Base-by-base conservation (phyloP, 2,329 filamentous ascomycete genomes). In the Scytalidium lignicola region DNA sequence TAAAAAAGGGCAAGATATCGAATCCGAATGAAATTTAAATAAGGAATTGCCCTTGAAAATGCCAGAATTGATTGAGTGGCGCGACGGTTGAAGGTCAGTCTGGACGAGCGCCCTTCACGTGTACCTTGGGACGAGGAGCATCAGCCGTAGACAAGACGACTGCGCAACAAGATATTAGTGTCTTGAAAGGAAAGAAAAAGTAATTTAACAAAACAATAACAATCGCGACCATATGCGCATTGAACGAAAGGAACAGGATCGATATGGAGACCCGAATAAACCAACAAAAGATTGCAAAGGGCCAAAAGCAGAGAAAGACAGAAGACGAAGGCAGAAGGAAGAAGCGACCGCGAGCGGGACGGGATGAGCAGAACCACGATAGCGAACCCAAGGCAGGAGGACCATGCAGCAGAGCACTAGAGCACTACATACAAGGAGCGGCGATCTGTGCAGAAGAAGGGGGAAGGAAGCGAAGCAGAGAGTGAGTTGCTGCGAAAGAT, bases 331-430 rank as follows among this genome's bases (percentile, higher is more conserved):
- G n/a, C 12, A 13, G 32, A 37, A 37, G 32, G n/a, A 55, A 55
- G 43, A 26, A 44, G 40, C n/a, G n/a, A n/a, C 52, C 26, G 41
- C 47, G 41, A 22, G 41, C 37, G 45, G 29, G 42, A 40, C 18
- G 26, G 43, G 13, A 43, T 28, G n/a, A 19, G 41, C 17, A 19
- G n/a, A 20, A 44, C 29, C 6, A 41, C 20, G 19, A 39, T 41
- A 41, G 43, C 3, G 43, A 44, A 41, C 37, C 21, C 43, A n/a
- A n/a, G 20, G 17, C 41, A 15, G n/a, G 20, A 8, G 21, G 12
- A 18, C 21, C 19, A 21, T 20, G n/a, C 44, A 10, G 18, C 44
- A 22, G 7, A 18, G 15, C 13, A 9, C 43, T 21, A 29, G n/a
- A 46, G 29, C 29, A 41, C 19, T 28, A 7, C 40, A 43, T 29